Percentiles rank a stretch among this genome's conserved stretches.
Evolutionary conservation across 345 rosid species (phyloP).

Genomic region (Clarkia xantiana): DNA sequence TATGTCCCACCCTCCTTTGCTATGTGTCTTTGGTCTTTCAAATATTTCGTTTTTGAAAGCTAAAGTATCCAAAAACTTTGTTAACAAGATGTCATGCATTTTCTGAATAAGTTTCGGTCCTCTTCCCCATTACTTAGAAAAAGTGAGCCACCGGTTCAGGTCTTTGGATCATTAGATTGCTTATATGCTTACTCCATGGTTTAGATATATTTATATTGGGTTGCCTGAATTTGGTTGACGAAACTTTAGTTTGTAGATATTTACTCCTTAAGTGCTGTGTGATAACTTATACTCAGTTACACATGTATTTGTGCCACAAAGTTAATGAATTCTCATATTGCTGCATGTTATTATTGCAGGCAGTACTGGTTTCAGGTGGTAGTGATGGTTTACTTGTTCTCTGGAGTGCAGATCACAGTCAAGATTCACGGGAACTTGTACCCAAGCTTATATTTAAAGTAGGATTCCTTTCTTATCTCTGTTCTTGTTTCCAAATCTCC

Average conservation of each 20-base stretch:
- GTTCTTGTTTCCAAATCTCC: background rate
- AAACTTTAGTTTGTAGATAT: too few relatives aligned
- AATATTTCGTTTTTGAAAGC: too few relatives aligned
- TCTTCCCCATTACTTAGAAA: background rate
- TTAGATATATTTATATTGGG: too few relatives aligned
- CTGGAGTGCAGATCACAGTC: slow-evolving; percentile 95
- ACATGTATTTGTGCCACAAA: background rate
- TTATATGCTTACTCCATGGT: too few relatives aligned
- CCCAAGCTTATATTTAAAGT: slow-evolving; percentile 97
- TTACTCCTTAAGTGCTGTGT: too few relatives aligned
- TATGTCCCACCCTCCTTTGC: too few relatives aligned
- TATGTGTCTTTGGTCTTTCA: too few relatives aligned
- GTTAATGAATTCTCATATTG: slow-evolving; percentile 2
- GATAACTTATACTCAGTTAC: too few relatives aligned
- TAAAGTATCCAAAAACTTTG: too few relatives aligned
- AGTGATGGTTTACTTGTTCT: slow-evolving; percentile 88
- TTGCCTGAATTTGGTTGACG: too few relatives aligned
- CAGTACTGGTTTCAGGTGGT: slow-evolving; percentile 94
- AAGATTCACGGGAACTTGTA: slow-evolving; percentile 93
- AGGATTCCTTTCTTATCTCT: slow-evolving; percentile 1
- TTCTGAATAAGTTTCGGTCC: background rate
- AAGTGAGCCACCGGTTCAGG: background rate
- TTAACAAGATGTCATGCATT: too few relatives aligned
- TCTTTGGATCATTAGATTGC: too few relatives aligned
- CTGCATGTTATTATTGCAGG: slow-evolving; percentile 31